Evolutionary conservation across 495 filamentous ascomycete species (phyloP).

Genomic region (Aspergillus avenaceus): DNA sequence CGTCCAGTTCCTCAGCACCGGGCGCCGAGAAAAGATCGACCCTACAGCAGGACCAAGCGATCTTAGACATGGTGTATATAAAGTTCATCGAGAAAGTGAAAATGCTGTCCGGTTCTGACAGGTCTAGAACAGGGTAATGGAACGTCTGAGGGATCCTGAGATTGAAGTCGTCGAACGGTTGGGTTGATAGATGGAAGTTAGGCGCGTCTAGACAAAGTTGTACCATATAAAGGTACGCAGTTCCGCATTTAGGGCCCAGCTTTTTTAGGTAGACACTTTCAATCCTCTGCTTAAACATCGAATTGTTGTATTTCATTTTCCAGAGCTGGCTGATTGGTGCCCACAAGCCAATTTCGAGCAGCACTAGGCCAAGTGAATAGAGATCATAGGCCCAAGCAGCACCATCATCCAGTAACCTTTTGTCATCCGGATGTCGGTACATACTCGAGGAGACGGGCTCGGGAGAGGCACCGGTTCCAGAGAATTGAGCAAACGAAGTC

Average conservation of each 20-base stretch:
- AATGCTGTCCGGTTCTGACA: slow-evolving; percentile 42
- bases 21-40: slow-evolving; percentile 46
- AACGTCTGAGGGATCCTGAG: slow-evolving; percentile 43
- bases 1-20: slow-evolving; percentile 39
- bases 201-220: slow-evolving; percentile 75
- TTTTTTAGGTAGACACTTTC: slow-evolving; percentile 61
- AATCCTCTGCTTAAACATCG: slow-evolving; percentile 60
- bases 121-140: slow-evolving; percentile 44
- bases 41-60: slow-evolving; percentile 38
- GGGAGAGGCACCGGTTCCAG: slow-evolving; percentile 54
- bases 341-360: slow-evolving; percentile 88
- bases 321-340: slow-evolving; percentile 64
- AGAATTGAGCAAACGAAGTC: slow-evolving; percentile 78
- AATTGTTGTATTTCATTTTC: slow-evolving; percentile 61
- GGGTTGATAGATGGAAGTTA: slow-evolving; percentile 56
- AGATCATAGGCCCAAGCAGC: slow-evolving; percentile 65
- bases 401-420: slow-evolving; percentile 51
- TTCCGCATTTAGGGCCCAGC: slow-evolving; percentile 68
- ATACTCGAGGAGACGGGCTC: slow-evolving; percentile 54
- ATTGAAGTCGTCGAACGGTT: slow-evolving; percentile 47
- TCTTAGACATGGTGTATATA: slow-evolving; percentile 43
- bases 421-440: slow-evolving; percentile 77
- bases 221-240: slow-evolving; percentile 74
- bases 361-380: slow-evolving; percentile 77
- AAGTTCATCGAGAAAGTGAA: slow-evolving; percentile 49